phyloP scores from a whole-genome alignment of 805 yeast species.

The Yarrowia sp. region DNA sequence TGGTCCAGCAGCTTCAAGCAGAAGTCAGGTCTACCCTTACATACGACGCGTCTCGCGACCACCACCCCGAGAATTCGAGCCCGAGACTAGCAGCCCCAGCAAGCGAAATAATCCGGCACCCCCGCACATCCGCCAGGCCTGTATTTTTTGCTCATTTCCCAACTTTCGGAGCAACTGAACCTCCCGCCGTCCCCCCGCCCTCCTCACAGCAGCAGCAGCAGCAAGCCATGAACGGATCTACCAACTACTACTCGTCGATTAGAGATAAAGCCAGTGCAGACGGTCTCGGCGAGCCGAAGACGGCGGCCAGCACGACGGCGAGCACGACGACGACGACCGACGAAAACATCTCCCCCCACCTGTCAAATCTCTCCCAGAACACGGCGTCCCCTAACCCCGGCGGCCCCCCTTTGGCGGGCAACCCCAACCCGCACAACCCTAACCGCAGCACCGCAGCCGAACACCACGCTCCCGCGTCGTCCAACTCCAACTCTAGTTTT shows the following conservation, averaged over 20 bases:
- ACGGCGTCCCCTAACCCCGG: conserved; percentile 19
- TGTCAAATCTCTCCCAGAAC: not conserved
- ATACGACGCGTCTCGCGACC: not conserved
- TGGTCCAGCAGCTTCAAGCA: conserved; percentile 33
- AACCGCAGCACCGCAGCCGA: conserved; percentile 30
- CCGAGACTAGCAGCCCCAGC: too few species aligned
- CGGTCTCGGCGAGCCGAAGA: too few species aligned
- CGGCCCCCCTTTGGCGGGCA: not conserved
- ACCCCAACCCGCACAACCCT: conserved; percentile 24
- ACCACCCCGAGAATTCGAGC: too few species aligned
- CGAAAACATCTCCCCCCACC: not conserved
- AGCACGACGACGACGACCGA: not conserved
- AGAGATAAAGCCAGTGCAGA: not conserved
- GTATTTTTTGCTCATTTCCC: conserved; percentile 12
- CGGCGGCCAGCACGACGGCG: not conserved
- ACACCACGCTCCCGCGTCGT: conserved; percentile 15
- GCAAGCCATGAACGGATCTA: conserved; percentile 32
- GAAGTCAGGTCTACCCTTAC: conserved; percentile 26
- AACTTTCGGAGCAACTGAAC: conserved; percentile 23
- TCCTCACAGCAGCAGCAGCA: too few species aligned
- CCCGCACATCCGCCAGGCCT: not conserved
- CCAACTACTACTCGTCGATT: conserved; percentile 35
- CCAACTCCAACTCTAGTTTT: conserved; percentile 22
- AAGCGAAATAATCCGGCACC: not conserved
- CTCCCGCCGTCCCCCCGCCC: conserved; percentile 6